Conservation (phyloP, 306 rosid genomes). For the Vigna reflexopilosa region DNA sequence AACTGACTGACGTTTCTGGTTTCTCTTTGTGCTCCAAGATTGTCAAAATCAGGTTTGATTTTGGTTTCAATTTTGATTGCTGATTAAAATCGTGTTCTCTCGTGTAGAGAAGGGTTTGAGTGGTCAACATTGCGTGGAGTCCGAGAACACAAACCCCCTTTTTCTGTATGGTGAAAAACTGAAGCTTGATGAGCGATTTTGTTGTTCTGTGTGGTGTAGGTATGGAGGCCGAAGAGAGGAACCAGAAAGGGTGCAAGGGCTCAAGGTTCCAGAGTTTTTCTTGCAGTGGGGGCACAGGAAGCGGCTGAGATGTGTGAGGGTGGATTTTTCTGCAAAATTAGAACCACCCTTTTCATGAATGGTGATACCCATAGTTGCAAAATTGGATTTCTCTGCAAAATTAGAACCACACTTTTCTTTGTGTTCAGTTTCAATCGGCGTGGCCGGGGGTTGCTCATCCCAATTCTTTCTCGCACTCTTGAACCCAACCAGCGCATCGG, state of each 20-base stretch:
- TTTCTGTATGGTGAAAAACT: constrained; percentile 6
- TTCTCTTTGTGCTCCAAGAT: too few relatives aligned
- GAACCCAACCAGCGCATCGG: constrained; percentile 77
- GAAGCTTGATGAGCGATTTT: not conserved
- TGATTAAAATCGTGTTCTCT: too few relatives aligned
- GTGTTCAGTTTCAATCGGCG: constrained; percentile 54
- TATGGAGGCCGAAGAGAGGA: constrained; percentile 76
- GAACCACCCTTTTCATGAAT: too few relatives aligned
- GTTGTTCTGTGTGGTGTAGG: constrained; percentile 31
- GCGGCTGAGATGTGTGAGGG: constrained; percentile 74
- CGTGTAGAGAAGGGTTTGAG: too few relatives aligned
- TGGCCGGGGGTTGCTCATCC: constrained; percentile 65
- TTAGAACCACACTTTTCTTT: constrained; percentile 63
- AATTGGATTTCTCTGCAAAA: too few relatives aligned
- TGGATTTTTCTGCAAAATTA: constrained; percentile 32
- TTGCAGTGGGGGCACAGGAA: constrained; percentile 80
- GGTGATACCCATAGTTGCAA: too few relatives aligned
- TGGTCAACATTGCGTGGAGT: too few relatives aligned
- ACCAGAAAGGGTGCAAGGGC: constrained; percentile 56
- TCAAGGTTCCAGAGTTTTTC: constrained; percentile 68
- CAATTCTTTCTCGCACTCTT: constrained; percentile 77
- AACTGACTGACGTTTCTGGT: too few relatives aligned
- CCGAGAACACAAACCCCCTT: not conserved
- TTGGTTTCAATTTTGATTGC: too few relatives aligned
- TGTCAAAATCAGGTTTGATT: too few relatives aligned